Conservation (phyloP, 768 basidiomycete genomes). For the Tubosaeta sp. region DNA sequence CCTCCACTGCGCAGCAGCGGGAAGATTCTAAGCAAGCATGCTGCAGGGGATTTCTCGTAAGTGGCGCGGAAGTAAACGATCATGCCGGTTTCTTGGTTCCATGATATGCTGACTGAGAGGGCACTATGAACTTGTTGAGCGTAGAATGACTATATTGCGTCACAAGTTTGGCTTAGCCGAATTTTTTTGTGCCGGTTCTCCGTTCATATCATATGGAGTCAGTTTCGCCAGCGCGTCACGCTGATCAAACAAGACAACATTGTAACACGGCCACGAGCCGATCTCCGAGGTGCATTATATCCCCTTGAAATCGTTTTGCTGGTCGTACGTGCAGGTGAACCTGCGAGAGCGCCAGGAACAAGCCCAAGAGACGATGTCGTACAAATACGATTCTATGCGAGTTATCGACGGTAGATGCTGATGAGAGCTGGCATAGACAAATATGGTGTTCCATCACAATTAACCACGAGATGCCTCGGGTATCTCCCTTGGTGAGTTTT, state of each 20-base stretch:
- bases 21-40: constrained; percentile 18
- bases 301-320: background rate
- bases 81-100: constrained; percentile 17
- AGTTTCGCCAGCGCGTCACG: constrained; percentile 1
- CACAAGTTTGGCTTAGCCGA: constrained; percentile 18
- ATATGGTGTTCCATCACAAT: constrained; percentile 31
- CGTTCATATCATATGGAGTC: constrained; percentile 1
- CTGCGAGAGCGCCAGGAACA: constrained; percentile 18
- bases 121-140: constrained; percentile 11
- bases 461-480: constrained; percentile 22
- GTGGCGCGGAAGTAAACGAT: constrained; percentile 30
- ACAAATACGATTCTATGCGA: constrained; percentile 22
- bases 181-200: constrained; percentile 2
- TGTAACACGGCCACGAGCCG: background rate
- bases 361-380: constrained; percentile 23
- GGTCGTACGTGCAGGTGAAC: constrained; percentile 1
- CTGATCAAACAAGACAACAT: constrained; percentile 3
- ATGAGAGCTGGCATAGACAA: constrained; percentile 25
- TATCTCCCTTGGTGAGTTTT: constrained; percentile 14
- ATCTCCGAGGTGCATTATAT: background rate
- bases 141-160: constrained; percentile 24
- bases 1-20: constrained; percentile 15
- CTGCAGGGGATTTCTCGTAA: constrained; percentile 24
- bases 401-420: background rate
- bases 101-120: constrained; percentile 13